Evolutionary conservation across 306 rosid species (phyloP), one percentile per base, ranked within the genome.

Genomic region (Sophora flavescens): DNA sequence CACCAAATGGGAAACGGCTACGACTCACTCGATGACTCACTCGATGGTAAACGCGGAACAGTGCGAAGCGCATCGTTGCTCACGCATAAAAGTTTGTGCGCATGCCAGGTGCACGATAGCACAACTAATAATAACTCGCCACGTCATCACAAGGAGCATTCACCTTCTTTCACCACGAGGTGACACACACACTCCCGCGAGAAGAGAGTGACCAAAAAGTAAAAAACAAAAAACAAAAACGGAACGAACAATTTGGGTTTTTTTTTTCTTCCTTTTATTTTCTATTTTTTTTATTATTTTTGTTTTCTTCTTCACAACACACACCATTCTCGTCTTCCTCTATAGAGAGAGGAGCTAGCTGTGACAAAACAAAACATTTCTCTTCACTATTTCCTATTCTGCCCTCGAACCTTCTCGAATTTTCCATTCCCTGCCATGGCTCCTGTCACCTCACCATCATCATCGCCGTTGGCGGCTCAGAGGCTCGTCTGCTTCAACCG

Each of bases 51-150:
- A 47, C 72, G 32, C 68, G 58, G 30, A 42, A 79, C 77, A 50
- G 63, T 41, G 45, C 70, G 73, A 58, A 32, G 45, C 70, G 73
- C 76, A 70, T 42, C 54, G 28, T 5, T 5, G 54, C 54, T 33
- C 67, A 9, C 48, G 71, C 91, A 84, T 84, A 17, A 82, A 74
- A 80, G 84, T 82, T 77, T 78, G 87, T 86, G 92, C 77, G 77
- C 80, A 48, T 30, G 26, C 42, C 2, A 2, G 30, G 86, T 6
- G 74, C 87, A 79, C 36, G 53, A 10, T 81, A 84, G 72, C 32
- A 1, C 0, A 15, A 30, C 92, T 85, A 88, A 74, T 74, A 3
- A 70, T 0, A 18, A 7, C 1, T 0, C 0, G 6, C 89, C 92
- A 90, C 89, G 58, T 86, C 81, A 77, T n/a, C 74, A 0, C 2